Evolutionary conservation across 2,329 filamentous ascomycete genomes (phyloP).

Genomic region (Alternaria sp.): DNA sequence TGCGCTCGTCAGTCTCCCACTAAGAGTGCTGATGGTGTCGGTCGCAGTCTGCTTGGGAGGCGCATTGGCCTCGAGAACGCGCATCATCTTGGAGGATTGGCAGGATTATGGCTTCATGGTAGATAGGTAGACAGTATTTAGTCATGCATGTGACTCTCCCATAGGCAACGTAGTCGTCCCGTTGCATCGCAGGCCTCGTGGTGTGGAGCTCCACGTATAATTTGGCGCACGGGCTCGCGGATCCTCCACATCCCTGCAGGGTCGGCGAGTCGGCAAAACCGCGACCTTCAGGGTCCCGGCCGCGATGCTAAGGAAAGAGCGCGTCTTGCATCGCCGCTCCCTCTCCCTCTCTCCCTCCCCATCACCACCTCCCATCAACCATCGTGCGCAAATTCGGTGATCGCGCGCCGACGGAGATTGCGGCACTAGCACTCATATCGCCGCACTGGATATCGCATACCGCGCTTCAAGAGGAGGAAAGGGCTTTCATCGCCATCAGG

Average conservation of each 20-base stretch:
- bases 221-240: conserved; percentile 21
- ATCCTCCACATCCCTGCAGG: conserved; percentile 3
- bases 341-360: neutral
- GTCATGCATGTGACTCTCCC: neutral
- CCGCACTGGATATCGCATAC: conserved; percentile 5
- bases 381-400: conserved; percentile 9
- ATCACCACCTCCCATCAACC: conserved; percentile 10
- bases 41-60: conserved; percentile 95
- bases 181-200: neutral
- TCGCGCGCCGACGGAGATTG: conserved; percentile 8
- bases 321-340: conserved; percentile 7
- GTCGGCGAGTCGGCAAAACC: conserved; percentile 20
- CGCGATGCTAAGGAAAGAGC: conserved; percentile 8
- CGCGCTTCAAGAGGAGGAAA: conserved; percentile 1
- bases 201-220: conserved; percentile 30
- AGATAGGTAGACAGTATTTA: neutral
- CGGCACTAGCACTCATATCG: neutral
- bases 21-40: conserved; percentile 90
- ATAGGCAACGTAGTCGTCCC: neutral
- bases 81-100: conserved; percentile 51
- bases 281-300: conserved; percentile 29
- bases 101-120: conserved; percentile 28
- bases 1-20: conserved; percentile 83
- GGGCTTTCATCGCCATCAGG: neutral
- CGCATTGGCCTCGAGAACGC: conserved; percentile 71